phyloP scores from a whole-genome alignment of 2,329 filamentous ascomycete species.

The Magnaporthales sp. region DNA sequence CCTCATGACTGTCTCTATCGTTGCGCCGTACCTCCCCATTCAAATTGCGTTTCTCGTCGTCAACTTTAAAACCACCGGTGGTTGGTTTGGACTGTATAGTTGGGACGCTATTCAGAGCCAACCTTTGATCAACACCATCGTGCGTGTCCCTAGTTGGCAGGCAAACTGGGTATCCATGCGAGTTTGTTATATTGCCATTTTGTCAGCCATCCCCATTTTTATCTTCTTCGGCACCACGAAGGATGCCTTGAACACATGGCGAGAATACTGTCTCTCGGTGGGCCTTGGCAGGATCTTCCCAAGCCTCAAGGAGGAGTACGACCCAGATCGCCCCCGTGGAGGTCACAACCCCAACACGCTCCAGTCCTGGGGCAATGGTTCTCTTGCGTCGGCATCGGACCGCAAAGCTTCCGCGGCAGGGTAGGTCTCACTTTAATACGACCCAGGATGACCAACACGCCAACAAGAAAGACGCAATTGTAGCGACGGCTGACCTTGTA shows the following conservation, averaged over 20 bases:
- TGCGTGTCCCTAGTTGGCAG: slow-evolving; percentile 32
- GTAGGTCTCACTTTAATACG: not conserved
- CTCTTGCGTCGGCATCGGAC: not conserved
- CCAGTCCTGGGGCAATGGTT: not conserved
- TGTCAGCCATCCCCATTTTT: slow-evolving; percentile 39
- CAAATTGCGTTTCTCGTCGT: slow-evolving; percentile 28
- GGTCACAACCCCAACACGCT: slow-evolving; percentile 1
- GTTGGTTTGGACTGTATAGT: slow-evolving; percentile 26
- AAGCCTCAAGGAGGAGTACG: slow-evolving; percentile 23
- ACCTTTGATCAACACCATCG: slow-evolving; percentile 37
- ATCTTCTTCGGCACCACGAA: slow-evolving; percentile 47
- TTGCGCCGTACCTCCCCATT: slow-evolving; percentile 43
- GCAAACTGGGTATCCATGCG: slow-evolving; percentile 32
- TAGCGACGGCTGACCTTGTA: not conserved
- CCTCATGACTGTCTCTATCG: slow-evolving; percentile 42
- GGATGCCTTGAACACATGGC: slow-evolving; percentile 43
- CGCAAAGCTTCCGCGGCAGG: not conserved
- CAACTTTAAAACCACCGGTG: slow-evolving; percentile 27
- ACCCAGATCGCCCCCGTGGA: slow-evolving; percentile 12
- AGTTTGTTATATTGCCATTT: slow-evolving; percentile 38
- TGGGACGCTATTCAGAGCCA: slow-evolving; percentile 31
- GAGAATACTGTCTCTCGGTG: slow-evolving; percentile 25
- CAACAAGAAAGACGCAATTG: not conserved
- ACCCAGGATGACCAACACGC: not conserved
- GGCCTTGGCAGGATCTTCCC: slow-evolving; percentile 37